A percentile compares a stretch with the other conserved stretches of the same genome.
phyloP scores from a whole-genome alignment of 2,329 filamentous ascomycete genomes.

The Thermothelomyces thermophilus region DNA sequence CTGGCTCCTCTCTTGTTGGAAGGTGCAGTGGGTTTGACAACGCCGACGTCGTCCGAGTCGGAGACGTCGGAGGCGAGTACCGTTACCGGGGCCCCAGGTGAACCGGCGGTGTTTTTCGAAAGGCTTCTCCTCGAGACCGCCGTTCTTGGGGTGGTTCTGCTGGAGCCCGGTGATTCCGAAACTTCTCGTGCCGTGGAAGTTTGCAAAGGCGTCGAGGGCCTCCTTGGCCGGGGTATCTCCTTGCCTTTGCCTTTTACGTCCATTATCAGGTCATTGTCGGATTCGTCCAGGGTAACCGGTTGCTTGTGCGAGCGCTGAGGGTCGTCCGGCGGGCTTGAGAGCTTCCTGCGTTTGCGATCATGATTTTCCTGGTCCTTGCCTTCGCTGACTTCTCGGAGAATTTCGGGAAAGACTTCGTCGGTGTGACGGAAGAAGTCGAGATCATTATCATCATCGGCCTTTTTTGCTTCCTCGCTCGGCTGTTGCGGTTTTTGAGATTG shows the following conservation, averaged over 20 bases:
- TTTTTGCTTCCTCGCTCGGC: background rate
- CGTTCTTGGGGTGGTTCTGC: background rate
- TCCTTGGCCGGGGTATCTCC: conserved; percentile 15
- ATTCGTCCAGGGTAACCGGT: conserved; percentile 10
- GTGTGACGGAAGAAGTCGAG: conserved; percentile 46
- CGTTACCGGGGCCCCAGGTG: background rate
- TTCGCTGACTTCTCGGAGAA: conserved; percentile 24
- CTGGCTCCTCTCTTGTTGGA: background rate
- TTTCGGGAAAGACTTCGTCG: conserved; percentile 42
- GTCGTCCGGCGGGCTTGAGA: background rate
- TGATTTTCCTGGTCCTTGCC: conserved; percentile 17
- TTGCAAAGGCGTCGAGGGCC: conserved; percentile 7
- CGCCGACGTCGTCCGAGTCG: conserved; percentile 4
- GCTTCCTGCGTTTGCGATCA: conserved; percentile 21
- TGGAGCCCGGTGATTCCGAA: conserved; percentile 2
- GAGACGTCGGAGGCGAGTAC: conserved; percentile 1
- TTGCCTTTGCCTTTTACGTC: conserved; percentile 26
- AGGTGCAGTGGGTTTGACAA: conserved; percentile 4
- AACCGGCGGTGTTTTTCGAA: background rate
- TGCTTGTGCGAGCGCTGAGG: background rate
- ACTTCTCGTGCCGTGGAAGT: background rate
- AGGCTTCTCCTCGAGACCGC: background rate
- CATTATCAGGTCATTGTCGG: conserved; percentile 19
- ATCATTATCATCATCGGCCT: conserved; percentile 28
- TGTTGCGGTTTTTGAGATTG: background rate